phyloP scores from a whole-genome alignment of 2,329 filamentous ascomycete species.

The Fusarium sp. region DNA sequence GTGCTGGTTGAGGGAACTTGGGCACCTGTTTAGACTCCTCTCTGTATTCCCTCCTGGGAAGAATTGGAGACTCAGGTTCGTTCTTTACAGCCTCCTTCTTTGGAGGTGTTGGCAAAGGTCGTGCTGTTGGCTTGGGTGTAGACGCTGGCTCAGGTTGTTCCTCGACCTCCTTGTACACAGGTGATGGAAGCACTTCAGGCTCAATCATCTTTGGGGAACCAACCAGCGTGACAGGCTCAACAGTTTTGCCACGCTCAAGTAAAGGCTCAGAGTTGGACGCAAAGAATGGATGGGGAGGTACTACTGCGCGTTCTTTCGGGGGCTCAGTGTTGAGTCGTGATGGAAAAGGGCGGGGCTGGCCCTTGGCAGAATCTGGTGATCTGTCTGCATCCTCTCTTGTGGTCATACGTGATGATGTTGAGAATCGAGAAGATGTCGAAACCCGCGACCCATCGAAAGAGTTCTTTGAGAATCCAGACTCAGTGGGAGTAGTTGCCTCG shows the following conservation, averaged over 20 bases:
- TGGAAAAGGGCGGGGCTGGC: conserved; percentile 21
- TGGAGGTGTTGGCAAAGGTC: conserved; percentile 11
- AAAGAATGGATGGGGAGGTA: conserved; percentile 21
- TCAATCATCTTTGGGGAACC: not conserved
- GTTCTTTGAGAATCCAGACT: conserved; percentile 13
- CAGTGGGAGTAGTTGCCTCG: conserved; percentile 5
- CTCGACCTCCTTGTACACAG: not conserved
- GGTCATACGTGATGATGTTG: conserved; percentile 35
- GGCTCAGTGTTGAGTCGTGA: conserved; percentile 28
- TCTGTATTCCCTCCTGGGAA: not conserved
- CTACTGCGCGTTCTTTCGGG: not conserved
- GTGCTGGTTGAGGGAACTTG: not conserved
- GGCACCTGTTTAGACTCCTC: not conserved
- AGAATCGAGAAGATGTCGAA: conserved; percentile 37
- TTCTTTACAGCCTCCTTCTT: not conserved
- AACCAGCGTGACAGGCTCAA: not conserved
- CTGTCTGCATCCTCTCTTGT: conserved; percentile 24
- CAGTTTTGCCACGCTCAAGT: conserved; percentile 1
- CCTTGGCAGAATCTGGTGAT: conserved; percentile 9
- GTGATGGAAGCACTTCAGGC: not conserved
- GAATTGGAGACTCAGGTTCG: conserved; percentile 1
- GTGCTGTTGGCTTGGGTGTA: not conserved
- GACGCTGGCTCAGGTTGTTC: not conserved
- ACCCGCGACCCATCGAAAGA: conserved; percentile 24
- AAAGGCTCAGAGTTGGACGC: conserved; percentile 7